phyloP scores from a whole-genome alignment of 1,284 basidiomycete genomes.

The Trichosporon sp. region DNA sequence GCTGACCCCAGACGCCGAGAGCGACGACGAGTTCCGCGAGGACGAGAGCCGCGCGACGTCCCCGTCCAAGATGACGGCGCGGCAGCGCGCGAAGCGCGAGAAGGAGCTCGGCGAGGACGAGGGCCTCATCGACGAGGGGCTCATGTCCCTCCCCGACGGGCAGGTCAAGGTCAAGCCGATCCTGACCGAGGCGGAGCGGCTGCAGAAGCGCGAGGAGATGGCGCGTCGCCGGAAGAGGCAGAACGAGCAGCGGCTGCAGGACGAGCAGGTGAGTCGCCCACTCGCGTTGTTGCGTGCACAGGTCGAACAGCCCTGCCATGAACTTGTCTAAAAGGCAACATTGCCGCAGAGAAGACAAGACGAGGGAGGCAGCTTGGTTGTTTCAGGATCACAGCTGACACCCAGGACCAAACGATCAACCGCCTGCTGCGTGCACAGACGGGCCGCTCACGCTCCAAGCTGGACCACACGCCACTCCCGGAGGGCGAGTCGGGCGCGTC shows the following conservation, averaged over 20 bases:
- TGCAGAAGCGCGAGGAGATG: conserved; percentile 75
- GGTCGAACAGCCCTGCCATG: too few relatives aligned
- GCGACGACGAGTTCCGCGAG: conserved; percentile 3
- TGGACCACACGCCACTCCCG: conserved; percentile 53
- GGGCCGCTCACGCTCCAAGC: conserved; percentile 60
- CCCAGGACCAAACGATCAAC: conserved; percentile 72
- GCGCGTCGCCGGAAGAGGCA: conserved; percentile 78
- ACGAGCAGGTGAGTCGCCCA: conserved; percentile 70
- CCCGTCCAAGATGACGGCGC: conserved; percentile 36
- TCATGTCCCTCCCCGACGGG: conserved; percentile 48
- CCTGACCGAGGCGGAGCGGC: conserved; percentile 75
- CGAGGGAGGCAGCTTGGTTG: too few relatives aligned
- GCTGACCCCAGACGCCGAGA: conserved; percentile 4
- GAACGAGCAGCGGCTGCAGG: conserved; percentile 83
- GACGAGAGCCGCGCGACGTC: conserved; percentile 13
- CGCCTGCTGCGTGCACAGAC: conserved; percentile 82
- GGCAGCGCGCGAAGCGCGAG: conserved; percentile 32
- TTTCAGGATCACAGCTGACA: background rate
- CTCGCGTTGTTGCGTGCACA: too few relatives aligned
- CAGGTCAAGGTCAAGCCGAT: conserved; percentile 60
- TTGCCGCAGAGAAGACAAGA: too few relatives aligned
- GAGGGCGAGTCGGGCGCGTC: conserved; percentile 16
- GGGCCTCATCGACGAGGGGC: conserved; percentile 17
- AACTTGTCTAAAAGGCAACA: too few relatives aligned
- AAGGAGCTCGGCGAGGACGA: conserved; percentile 25